Base-by-base conservation (phyloP, 805 yeast species). In the Myxozyma geophila region DNA sequence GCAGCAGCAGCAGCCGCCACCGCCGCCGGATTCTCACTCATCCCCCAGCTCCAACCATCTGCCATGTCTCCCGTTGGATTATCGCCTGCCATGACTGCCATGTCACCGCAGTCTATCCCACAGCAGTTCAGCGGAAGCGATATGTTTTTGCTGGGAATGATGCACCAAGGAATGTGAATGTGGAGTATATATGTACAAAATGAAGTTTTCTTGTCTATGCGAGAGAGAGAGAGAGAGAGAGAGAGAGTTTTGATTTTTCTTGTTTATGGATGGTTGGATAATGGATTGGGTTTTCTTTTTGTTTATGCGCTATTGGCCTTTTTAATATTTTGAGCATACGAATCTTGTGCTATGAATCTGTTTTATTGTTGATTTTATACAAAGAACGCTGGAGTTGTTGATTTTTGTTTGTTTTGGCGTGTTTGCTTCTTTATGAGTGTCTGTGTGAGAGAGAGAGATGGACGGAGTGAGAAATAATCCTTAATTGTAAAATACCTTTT, bases 31-130 rank as follows among this genome's bases (percentile, higher is more conserved):
- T 28, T 28, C 28, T 28, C 28, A 28, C 28, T 28, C 28, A 28
- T 40, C 48, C 58, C 43, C 41, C 58, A 23, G 9, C 58, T 23
- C 41, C 58, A 54, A 10, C 54, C 54, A 6, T 41, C 58, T 9
- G 49, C 50, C 2, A 4, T 54, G 37, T 54, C 58, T 28, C 28
- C 28, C 28, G 28, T 28, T 28, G 28, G 28, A 28, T 28, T 28
- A 28, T 28, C 28, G 28, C 28, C 28, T 28, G 5, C 28, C 28
- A 28, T 28, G 28, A 28, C 28, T 28, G 28, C 28, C 28, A 28
- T 28, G 28, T 28, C 28, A 5, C 28, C 28, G 5, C 58, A 49
- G n/a, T 50, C 58, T 17, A 5, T 35, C 33, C 43, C 58, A 7
- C 50, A 49, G 7, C 58, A 54, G 40, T 54, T 54, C 19, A 21